Percentiles rank a stretch among this genome's conserved stretches.
These are phyloP conservation scores for Lagenaria siceraria DNA, from an alignment of 306 rosid genomes.

Conservation along the genomic window DNA sequence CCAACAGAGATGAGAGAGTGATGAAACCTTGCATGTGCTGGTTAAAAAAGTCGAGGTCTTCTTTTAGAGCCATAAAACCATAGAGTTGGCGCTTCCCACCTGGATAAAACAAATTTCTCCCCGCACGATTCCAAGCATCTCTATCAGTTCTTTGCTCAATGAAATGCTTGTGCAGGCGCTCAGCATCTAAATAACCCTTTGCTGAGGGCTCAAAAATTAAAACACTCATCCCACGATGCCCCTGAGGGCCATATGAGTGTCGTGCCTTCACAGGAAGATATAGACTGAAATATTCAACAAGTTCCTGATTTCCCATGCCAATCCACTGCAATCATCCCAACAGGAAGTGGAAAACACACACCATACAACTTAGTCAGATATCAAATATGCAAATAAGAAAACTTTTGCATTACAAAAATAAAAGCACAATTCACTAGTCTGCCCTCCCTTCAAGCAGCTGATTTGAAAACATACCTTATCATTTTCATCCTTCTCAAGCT, in stretches of 20 bases:
- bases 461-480: conserved; percentile 37
- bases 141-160: conserved; percentile 50
- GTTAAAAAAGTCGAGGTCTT: conserved; percentile 55
- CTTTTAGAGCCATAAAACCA: conserved; percentile 66
- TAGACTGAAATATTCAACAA: conserved; percentile 45
- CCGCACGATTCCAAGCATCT: conserved; percentile 44
- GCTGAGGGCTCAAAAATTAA: conserved; percentile 77
- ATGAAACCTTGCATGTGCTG: conserved; percentile 58
- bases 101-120: conserved; percentile 16
- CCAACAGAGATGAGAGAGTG: conserved; percentile 5
- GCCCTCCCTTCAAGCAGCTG: neutral
- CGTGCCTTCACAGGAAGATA: conserved; percentile 51
- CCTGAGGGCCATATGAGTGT: conserved; percentile 82
- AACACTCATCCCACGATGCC: conserved; percentile 83
- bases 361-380: neutral
- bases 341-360: conserved; percentile 12
- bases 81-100: conserved; percentile 73
- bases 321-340: conserved; percentile 28
- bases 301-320: conserved; percentile 85
- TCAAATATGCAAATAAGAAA: neutral
- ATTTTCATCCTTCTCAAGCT: conserved; percentile 59
- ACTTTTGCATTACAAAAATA: neutral
- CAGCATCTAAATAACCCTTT: conserved; percentile 69
- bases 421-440: neutral
- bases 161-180: conserved; percentile 68